Evolutionary conservation across 1,284 basidiomycete species (phyloP), one percentile per base, ranked within the genome.

Genomic region (Mycosarcoma maydis): DNA sequence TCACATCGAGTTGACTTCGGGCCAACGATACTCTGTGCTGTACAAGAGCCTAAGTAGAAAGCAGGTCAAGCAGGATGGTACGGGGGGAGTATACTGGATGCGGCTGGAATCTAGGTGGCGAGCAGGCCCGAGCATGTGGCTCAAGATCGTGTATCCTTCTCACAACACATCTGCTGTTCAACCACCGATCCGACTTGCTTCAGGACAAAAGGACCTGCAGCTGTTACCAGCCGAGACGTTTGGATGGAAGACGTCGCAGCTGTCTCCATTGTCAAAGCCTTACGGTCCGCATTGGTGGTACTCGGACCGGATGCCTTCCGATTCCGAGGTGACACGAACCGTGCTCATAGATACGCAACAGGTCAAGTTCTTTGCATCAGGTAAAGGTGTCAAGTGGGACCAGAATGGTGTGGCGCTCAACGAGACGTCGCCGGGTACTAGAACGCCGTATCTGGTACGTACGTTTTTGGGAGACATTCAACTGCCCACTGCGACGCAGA

Each of bases 11-110:
- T 14, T 76, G 11, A 51, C 58, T 0, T 36, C 70, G 0, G 78
- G 78, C 6, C 77, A 80, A 39, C 50, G 78, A 0, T 77, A 78
- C 52, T 72, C 67, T 4, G 56, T 47, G 13, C 55, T 78, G 11
- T 53, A 69, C 23, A 38, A 32, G 5, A 46, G 51, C 11, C 72
- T 66, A 32, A 27, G 23, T 2, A 9, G 30, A 4, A 20, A 24
- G 2, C 26, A 74, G 19, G 61, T 77, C 9, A 8, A 52, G 33
- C 30, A 29, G 19, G 76, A 77, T 48, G 55, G 39, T 0, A 30
- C 17, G 22, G 40, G 38, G 0, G 69, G 75, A 13, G 62, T 69
- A 23, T 76, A 76, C 38, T 72, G 67, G 58, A 52, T 73, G 48
- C 46, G 71, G 10, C 34, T 67, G n/a, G 70, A 77, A 40, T 47